phyloP scores from a whole-genome alignment of 495 filamentous ascomycete genomes.

The Podospora appendiculata region DNA sequence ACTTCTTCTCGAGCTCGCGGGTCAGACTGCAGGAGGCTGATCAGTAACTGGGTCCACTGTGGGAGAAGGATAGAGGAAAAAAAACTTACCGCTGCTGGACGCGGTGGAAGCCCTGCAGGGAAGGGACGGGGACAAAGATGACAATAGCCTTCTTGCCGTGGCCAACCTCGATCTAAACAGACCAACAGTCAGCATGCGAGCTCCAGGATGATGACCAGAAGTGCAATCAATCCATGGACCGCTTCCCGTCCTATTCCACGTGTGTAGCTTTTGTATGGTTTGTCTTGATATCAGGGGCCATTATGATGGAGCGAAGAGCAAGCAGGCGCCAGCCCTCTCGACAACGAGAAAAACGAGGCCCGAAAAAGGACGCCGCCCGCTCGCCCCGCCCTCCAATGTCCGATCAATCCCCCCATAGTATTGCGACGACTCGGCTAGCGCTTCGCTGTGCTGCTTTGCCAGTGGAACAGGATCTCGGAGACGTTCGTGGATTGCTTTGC shows the following conservation, averaged over 20 bases:
- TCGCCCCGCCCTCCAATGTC: slow-evolving; percentile 17
- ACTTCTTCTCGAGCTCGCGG: slow-evolving; percentile 99
- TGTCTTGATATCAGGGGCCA: slow-evolving; percentile 21
- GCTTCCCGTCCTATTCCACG: slow-evolving; percentile 62
- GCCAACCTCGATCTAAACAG: slow-evolving; percentile 91
- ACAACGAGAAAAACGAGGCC: slow-evolving; percentile 1
- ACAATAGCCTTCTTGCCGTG: slow-evolving; percentile 99
- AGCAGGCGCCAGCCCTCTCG: slow-evolving; percentile 5
- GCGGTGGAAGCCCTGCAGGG: slow-evolving; percentile 91
- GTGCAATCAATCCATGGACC: slow-evolving; percentile 52
- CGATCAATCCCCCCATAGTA: slow-evolving; percentile 25
- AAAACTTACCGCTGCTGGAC: slow-evolving; percentile 91
- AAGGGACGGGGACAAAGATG: slow-evolving; percentile 99
- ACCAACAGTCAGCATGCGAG: slow-evolving; percentile 61
- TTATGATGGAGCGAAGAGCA: slow-evolving; percentile 3
- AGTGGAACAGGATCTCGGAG: slow-evolving; percentile 33
- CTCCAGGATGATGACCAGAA: slow-evolving; percentile 41
- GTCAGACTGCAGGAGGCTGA: slow-evolving; percentile 61
- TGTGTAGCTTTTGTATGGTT: slow-evolving; percentile 15
- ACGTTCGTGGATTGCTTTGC: background rate
- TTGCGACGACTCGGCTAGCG: slow-evolving; percentile 2
- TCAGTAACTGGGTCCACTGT: slow-evolving; percentile 11
- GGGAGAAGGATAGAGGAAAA: background rate
- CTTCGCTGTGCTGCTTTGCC: slow-evolving; percentile 4
- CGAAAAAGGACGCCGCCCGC: background rate